Conservation (phyloP, 2,329 filamentous ascomycete genomes). For the Scedosporium dehoogii region DNA sequence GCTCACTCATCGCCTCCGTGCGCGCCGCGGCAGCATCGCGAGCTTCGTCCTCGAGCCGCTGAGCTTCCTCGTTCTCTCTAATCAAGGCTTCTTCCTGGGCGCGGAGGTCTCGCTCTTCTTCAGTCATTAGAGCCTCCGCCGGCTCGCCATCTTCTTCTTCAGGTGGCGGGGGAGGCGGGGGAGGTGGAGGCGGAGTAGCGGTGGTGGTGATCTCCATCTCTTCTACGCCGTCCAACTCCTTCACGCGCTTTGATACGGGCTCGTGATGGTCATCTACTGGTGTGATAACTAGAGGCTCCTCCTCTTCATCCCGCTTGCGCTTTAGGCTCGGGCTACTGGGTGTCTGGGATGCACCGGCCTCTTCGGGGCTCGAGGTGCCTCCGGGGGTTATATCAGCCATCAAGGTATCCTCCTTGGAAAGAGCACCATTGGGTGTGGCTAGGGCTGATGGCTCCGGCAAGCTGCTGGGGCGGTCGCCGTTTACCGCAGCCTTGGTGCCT, state of each 20-base stretch:
- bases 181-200: constrained; percentile 26
- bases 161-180: constrained; percentile 38
- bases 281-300: constrained; percentile 15
- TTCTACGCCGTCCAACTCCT: constrained; percentile 32
- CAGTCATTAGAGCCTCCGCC: constrained; percentile 23
- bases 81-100: constrained; percentile 41
- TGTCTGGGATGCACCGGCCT: constrained; percentile 12
- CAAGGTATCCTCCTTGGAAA: constrained; percentile 12
- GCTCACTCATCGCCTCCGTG: neutral
- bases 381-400: constrained; percentile 10
- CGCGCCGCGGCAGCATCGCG: neutral
- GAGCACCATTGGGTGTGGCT: neutral
- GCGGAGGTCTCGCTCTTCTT: constrained; percentile 33
- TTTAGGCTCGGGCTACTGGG: constrained; percentile 32
- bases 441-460: constrained; percentile 6
- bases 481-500: constrained; percentile 33
- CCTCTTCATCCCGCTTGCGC: constrained; percentile 51
- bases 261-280: constrained; percentile 1
- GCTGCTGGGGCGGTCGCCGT: constrained; percentile 16
- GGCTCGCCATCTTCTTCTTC: constrained; percentile 19
- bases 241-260: constrained; percentile 34
- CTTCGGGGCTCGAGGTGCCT: constrained; percentile 8
- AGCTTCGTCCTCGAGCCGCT: constrained; percentile 39
- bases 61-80: constrained; percentile 44
- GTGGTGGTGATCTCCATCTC: constrained; percentile 9